Conservation (phyloP, 441 rosid genomes). For the Syzygium malaccense region DNA sequence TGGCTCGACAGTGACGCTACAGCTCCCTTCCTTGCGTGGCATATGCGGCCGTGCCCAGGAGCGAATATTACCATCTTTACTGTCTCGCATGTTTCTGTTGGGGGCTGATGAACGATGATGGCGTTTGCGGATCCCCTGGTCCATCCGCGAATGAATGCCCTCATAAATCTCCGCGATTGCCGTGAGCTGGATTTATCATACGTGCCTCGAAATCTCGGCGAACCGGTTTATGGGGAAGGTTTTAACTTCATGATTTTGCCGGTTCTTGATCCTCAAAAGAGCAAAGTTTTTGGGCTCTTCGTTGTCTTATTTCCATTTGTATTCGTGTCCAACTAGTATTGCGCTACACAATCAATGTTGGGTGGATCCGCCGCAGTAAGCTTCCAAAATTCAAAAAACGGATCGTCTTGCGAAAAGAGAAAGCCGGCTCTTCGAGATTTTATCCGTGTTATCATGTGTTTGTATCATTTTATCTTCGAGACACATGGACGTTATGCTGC, state of each 20-base stretch:
- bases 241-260: neutral
- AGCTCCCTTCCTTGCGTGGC: neutral
- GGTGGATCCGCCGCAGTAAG: neutral
- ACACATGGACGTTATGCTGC: neutral
- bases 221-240: neutral
- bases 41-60: neutral
- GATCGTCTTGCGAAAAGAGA: no score
- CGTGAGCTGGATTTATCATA: neutral
- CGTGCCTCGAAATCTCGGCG: neutral
- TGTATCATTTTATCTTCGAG: no score
- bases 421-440: no score
- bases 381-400: no score
- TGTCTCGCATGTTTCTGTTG: neutral
- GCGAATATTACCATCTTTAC: neutral
- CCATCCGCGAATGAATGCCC: neutral
- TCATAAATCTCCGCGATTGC: neutral
- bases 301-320: neutral
- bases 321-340: neutral
- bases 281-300: neutral
- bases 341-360: neutral
- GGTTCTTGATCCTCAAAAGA: neutral
- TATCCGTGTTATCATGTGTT: no score
- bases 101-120: neutral
- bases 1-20: neutral
- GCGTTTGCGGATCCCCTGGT: neutral